phyloP scores from a whole-genome alignment of 352 stramenopile species.

The Sclerospora graminicola region DNA sequence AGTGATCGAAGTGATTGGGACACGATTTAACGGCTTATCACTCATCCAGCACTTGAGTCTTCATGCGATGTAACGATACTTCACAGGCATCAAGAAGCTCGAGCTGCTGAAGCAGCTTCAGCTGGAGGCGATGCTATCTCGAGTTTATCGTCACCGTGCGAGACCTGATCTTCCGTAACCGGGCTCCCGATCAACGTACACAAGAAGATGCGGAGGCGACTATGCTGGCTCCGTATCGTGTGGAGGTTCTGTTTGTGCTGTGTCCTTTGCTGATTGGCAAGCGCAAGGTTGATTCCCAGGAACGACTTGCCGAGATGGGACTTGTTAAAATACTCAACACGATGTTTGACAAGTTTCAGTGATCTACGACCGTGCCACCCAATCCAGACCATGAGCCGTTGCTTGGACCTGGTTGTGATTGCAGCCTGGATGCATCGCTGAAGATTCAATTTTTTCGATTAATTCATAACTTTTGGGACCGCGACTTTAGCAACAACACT shows the following conservation, averaged over 20 bases:
- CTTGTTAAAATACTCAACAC: slow-evolving; percentile 86
- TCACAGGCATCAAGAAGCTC: slow-evolving; percentile 23
- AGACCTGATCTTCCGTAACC: slow-evolving; percentile 63
- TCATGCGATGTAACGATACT: slow-evolving; percentile 47
- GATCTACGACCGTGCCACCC: slow-evolving; percentile 40
- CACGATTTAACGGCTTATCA: slow-evolving; percentile 50
- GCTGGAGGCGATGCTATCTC: slow-evolving; percentile 3
- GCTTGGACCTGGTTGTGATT: too few relatives aligned
- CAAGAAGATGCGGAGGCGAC: slow-evolving; percentile 74
- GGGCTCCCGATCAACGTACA: slow-evolving; percentile 35
- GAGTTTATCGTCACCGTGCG: slow-evolving; percentile 25
- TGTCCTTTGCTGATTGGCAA: slow-evolving; percentile 93
- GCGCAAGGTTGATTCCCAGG: slow-evolving; percentile 89
- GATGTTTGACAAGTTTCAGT: slow-evolving; percentile 94
- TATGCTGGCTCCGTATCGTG: slow-evolving; percentile 87
- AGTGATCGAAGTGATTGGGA: slow-evolving; percentile 70
- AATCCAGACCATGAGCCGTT: slow-evolving; percentile 41
- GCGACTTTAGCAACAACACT: slow-evolving; percentile 81
- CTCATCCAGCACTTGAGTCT: slow-evolving; percentile 21
- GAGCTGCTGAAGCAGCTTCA: slow-evolving; percentile 7
- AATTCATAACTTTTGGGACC: slow-evolving; percentile 95
- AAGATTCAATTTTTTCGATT: slow-evolving; percentile 94
- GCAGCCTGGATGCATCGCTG: slow-evolving; percentile 88
- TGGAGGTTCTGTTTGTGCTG: slow-evolving; percentile 95
- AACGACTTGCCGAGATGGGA: slow-evolving; percentile 80